Percentiles rank a stretch among this genome's conserved stretches.
These are phyloP conservation scores for Pisolithus tinctorius DNA, from an alignment of 768 basidiomycete genomes.

Conservation along the genomic window DNA sequence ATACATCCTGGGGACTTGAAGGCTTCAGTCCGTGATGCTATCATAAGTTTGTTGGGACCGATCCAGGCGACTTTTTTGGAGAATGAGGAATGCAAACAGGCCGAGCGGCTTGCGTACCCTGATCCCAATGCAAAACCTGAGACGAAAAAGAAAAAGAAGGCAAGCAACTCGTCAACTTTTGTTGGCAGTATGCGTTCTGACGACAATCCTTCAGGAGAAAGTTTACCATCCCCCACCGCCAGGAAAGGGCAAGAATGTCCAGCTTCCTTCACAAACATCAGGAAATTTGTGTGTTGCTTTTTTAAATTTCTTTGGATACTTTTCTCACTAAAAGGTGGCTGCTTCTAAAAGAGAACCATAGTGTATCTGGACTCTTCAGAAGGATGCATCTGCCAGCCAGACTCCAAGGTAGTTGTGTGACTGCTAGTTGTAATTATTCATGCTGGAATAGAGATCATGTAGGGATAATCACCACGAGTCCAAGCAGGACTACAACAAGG, in stretches of 20 bases:
- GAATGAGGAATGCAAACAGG: constrained; percentile 73
- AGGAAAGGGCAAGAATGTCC: constrained; percentile 59
- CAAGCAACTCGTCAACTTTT: constrained; percentile 5
- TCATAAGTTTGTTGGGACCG: constrained; percentile 71
- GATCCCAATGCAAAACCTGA: constrained; percentile 57
- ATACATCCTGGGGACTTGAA: constrained; percentile 93
- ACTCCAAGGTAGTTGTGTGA: no score
- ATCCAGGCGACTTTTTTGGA: constrained; percentile 72
- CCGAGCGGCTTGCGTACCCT: constrained; percentile 80
- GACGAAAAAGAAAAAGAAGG: constrained; percentile 62
- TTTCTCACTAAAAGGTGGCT: no score
- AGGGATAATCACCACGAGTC: constrained; percentile 14
- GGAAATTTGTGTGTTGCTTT: no score
- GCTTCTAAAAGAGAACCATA: no score
- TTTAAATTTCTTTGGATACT: no score
- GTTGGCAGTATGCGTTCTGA: neutral
- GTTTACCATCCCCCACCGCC: constrained; percentile 81
- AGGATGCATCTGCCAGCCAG: no score
- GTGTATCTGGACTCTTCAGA: no score
- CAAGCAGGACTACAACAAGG: constrained; percentile 17
- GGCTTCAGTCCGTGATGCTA: constrained; percentile 61
- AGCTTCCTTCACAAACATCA: neutral
- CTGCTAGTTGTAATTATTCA: no score
- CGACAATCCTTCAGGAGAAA: constrained; percentile 46
- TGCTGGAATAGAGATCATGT: constrained; percentile 2